Percentiles rank a stretch among this genome's conserved stretches.
Evolutionary conservation across 371 early-diverging fungal species (phyloP).

Genomic region (Mortierella sp.): DNA sequence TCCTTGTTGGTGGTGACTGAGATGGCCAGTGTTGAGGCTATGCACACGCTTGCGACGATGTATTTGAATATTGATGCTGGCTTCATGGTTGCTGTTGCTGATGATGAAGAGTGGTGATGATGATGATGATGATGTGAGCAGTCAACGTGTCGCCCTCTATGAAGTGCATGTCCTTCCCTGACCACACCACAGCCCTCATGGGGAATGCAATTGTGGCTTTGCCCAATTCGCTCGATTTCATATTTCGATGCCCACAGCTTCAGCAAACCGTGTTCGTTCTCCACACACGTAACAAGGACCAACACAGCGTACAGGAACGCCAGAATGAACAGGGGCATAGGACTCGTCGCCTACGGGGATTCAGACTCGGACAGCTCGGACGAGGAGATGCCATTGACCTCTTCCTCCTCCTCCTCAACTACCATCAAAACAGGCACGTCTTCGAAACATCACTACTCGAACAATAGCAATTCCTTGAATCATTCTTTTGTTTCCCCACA

Average conservation of each 20-base stretch:
- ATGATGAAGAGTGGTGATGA: constrained; percentile 3
- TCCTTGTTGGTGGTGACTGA: constrained; percentile 39
- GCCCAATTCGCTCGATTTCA: background rate
- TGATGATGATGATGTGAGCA: constrained; percentile 10
- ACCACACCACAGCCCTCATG: no score
- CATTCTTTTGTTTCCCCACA: background rate
- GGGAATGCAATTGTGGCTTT: constrained; percentile 24
- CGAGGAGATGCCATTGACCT: constrained; percentile 18
- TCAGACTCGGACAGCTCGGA: constrained; percentile 51
- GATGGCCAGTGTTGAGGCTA: constrained; percentile 38
- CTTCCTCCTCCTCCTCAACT: constrained; percentile 13
- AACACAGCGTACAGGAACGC: background rate
- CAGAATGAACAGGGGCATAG: constrained; percentile 49
- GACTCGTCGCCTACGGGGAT: constrained; percentile 53
- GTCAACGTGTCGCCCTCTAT: background rate
- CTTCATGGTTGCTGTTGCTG: constrained; percentile 22
- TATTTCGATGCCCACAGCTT: no score
- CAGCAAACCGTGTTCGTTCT: no score
- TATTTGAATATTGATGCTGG: constrained; percentile 24
- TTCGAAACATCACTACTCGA: background rate
- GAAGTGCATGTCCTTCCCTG: background rate
- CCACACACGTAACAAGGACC: background rate
- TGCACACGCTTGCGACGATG: constrained; percentile 24
- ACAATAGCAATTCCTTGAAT: background rate
- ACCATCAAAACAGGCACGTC: constrained; percentile 23